Evolutionary conservation across 139 green algal species (phyloP).

Genomic region (Picochlorum sp.): DNA sequence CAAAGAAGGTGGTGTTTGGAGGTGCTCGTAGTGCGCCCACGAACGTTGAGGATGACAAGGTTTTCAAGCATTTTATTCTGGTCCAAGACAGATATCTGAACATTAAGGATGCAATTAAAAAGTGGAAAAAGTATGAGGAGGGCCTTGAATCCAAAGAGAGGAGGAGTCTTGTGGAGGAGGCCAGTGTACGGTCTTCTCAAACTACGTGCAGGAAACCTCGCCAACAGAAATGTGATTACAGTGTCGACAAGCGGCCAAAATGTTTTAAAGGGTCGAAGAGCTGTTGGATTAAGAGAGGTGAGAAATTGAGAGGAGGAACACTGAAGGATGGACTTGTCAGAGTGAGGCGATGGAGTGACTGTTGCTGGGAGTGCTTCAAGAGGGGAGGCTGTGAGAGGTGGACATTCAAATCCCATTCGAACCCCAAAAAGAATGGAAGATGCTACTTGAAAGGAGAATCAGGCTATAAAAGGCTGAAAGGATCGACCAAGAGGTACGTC

Average conservation of each 20-base stretch:
- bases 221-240: not conserved
- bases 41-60: not conserved
- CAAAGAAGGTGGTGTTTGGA: too few relatives aligned
- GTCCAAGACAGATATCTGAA: not conserved
- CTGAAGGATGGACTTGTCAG: not conserved
- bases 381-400: not conserved
- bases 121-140: not conserved
- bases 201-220: too few relatives aligned
- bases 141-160: not conserved
- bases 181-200: not conserved
- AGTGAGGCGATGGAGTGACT: not conserved
- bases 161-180: not conserved
- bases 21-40: too few relatives aligned
- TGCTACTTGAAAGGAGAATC: not conserved
- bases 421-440: not conserved
- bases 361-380: conserved; percentile 2
- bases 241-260: not conserved
- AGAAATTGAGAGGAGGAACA: not conserved
- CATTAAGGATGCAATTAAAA: not conserved
- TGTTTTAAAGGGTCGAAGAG: not conserved
- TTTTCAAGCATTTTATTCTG: not conserved
- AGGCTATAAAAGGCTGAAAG: not conserved
- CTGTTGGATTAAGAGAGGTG: not conserved
- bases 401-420: not conserved
- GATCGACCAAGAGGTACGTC: too few relatives aligned